These are phyloP conservation scores for Rhodamnia rubescens DNA, from an alignment of 345 rosid species.

Conservation along the genomic window DNA sequence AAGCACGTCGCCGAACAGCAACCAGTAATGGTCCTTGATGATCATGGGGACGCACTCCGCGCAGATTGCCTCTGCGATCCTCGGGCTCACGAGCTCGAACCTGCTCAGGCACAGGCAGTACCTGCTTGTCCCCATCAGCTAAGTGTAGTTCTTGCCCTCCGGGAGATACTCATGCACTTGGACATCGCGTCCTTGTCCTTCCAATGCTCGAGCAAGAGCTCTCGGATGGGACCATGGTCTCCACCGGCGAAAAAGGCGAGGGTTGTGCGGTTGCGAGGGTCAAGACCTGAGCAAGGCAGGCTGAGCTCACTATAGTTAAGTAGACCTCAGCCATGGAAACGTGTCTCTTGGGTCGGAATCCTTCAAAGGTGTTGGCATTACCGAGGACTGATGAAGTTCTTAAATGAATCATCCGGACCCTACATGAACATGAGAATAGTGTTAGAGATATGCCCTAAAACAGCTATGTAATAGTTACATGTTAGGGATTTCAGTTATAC, in stretches of 20 bases:
- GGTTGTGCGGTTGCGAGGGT: slow-evolving; percentile 26
- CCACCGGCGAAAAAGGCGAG: slow-evolving; percentile 69
- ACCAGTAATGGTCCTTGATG: background rate
- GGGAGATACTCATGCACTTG: slow-evolving; percentile 32
- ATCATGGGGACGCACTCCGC: background rate
- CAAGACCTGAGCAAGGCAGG: background rate
- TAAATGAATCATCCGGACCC: slow-evolving; percentile 61
- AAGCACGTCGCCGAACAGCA: too few species aligned
- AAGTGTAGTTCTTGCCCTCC: slow-evolving; percentile 18
- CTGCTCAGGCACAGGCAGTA: background rate
- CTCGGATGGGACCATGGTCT: slow-evolving; percentile 39
- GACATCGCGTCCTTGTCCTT: slow-evolving; percentile 43
- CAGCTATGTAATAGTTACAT: too few species aligned
- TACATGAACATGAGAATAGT: background rate
- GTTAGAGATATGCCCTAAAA: too few species aligned
- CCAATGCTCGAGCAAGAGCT: slow-evolving; percentile 45
- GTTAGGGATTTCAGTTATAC: too few species aligned
- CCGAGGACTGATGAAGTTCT: slow-evolving; percentile 16
- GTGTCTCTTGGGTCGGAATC: slow-evolving; percentile 30
- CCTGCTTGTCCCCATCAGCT: background rate
- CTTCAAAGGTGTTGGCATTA: too few species aligned
- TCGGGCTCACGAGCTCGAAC: background rate
- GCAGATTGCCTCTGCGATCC: background rate
- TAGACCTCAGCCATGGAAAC: slow-evolving; percentile 48
- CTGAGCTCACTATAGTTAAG: too few species aligned